Base-by-base conservation (phyloP, 768 basidiomycete species). In the Macrolepiota albuminosa region DNA sequence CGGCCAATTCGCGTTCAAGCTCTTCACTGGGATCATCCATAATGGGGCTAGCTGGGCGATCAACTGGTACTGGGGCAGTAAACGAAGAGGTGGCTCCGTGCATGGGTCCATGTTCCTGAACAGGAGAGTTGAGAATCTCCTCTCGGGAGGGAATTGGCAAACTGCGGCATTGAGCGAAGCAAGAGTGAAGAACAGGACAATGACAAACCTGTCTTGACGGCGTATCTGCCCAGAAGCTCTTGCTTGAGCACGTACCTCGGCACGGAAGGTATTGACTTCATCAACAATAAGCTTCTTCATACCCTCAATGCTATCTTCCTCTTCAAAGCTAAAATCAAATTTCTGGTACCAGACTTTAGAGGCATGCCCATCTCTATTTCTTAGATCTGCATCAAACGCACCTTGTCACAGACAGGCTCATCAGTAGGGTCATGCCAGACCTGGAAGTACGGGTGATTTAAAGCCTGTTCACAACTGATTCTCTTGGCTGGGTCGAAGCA, bases 401-500 rank as follows among this genome's bases (percentile, higher is more conserved):
- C 94, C 52, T 82, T 72, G 40, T 91, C 86, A 72, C 94, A 97
- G 40, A 83, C 66, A 0, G 95, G 95, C 72, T 97, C 95, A 70
- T 98, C 95, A 10, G 91, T 86, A 21, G 95, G 95, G 72, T 98
- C 97, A 70, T 98, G 95, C 97, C 97, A 99, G 11, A 98, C 97
- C 61, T 90, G 85, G 61, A 93, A 76, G 75, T 98, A 99, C 2
- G 95, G 94, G 70, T 99, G 97, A 56, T 89, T 88, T 54, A 99
- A 78, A 2, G 97, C 97, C 69, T 98, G 87, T 68, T 97, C 93
- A 72, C 96, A 98, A 60, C 91, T 93, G 72, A 98, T 95, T 57
- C 96, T 88, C 75, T 93, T 93, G 18, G 93, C 89, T 42, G 97
- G 97, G 70, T 99, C 97, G 70, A 98, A 99, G 73, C 91, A 89